Base-by-base conservation (phyloP, 2,329 filamentous ascomycete species). In the Scedosporium minutisporum region DNA sequence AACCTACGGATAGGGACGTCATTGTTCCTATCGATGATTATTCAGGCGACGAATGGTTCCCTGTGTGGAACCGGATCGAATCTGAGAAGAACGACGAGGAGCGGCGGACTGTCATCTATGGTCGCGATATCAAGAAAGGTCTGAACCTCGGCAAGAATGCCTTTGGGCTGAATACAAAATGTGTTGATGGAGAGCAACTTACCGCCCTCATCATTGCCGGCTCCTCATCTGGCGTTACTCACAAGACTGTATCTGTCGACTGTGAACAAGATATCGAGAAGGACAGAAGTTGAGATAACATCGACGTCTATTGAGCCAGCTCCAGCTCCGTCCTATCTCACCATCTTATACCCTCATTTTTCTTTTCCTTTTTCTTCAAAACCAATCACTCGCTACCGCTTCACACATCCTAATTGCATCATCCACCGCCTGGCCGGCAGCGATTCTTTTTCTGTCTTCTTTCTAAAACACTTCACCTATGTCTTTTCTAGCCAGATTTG, bases 101-200 rank as follows among this genome's bases (percentile, higher is more conserved):
- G 33, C 78, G 82, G 9, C 83, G 79, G 48, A 91, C 89, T 0
- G 88, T 96, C 48, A 81, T 96, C 63, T 97, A 96, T 73, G 93
- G 93, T 4, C 93, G 97, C 71, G 91, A 97, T 71, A 84, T 91
- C 23, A 87, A 87, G 69, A 76, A 77, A 2, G 92, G 91, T 0
- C 81, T 96, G 59, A 70, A 69, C 38, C 67, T 79, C 64, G 69
- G 84, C 59, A 79, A 82, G 58, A 96, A 90, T 73, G 90, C 88
- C 3, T 90, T 92, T 70, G 95, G 95, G 0, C 78, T 97, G 57
- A 95, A 97, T 73, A 90, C 89, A 0, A 88, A 87, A 0, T 97
- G 95, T 72, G 86, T 91, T 3, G 84, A 83, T 65, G 93, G 92
- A 10, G 87, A 86, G 1, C 80, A 85, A 65, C 77, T 99, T 66